Evolutionary conservation across 108 stramenopile genomes (phyloP), one percentile per base, ranked within the genome.

Genomic region (Epithemia pelagica): DNA sequence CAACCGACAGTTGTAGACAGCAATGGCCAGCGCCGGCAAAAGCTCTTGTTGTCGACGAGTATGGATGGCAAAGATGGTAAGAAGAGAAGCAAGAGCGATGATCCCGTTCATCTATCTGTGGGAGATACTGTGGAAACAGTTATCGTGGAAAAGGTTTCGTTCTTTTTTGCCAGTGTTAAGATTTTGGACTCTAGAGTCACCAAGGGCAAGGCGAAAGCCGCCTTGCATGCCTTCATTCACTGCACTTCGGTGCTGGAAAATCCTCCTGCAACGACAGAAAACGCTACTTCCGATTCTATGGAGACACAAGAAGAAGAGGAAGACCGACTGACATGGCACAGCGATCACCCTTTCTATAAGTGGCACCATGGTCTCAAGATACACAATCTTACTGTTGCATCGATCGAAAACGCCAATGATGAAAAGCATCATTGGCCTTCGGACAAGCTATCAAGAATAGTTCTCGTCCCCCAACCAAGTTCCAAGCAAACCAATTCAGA

Each of bases 261-360:
- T 10, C 15, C 37, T 10, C 37, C 37, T 10, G 37, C 37, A 46
- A 10, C 37, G 10, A 15, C 37, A 46, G 10, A 33, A 81, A 80
- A 69, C 81, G n/a, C n/a, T n/a, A n/a, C n/a, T n/a, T n/a, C n/a
- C n/a, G 71, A 57, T 67, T 79, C 26, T 18, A 55, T 19, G 31
- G 32, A 52, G 24, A 82, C 60, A 54, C 54, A 56, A 0, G 59
- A 75, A 30, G 71, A 81, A 54, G 15, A 46, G 10, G 15, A 15
- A 5, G 37, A 5, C 15, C 5, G 37, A 15, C 10, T 10, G 37
- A 46, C 37, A 10, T 46, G 37, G 37, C 37, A 46, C 37, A 46
- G 15, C 5, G 37, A 46, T 56, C 94, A 95, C 62, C 90, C 90
- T 33, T 95, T 95, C 69, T 79, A 79, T 74, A 78, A 71, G 20